These are phyloP conservation scores for Vitis hybrid DNA, from an alignment of 177 flowering plant genomes.

Conservation along the genomic window DNA sequence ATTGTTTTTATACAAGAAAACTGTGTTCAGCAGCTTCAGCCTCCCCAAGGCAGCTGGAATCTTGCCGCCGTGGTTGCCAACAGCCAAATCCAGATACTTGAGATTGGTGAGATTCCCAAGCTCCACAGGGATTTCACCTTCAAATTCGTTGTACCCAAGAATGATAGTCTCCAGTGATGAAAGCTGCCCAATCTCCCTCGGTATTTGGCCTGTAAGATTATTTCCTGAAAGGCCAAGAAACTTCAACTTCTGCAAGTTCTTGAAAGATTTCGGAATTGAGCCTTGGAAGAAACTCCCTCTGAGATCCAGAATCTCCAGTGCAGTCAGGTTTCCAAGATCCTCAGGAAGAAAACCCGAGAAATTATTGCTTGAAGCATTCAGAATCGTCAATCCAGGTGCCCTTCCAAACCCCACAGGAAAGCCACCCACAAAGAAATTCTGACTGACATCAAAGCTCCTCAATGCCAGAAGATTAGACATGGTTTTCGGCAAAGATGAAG, in stretches of 20 bases:
- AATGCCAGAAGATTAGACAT: constrained; percentile 51
- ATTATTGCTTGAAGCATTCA: constrained; percentile 85
- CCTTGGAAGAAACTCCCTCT: constrained; percentile 83
- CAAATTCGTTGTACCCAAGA: constrained; percentile 82
- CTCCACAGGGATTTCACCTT: constrained; percentile 74
- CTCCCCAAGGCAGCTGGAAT: constrained; percentile 78
- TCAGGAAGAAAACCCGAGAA: constrained; percentile 75
- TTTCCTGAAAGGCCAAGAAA: constrained; percentile 95
- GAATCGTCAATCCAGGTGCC: constrained; percentile 28
- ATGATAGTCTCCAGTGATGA: constrained; percentile 77
- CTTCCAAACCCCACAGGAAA: constrained; percentile 64
- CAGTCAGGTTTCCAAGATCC: constrained; percentile 64
- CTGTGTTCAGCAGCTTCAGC: constrained; percentile 50
- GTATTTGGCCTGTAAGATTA: constrained; percentile 73
- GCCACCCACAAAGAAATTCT: constrained; percentile 52
- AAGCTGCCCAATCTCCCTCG: constrained; percentile 70
- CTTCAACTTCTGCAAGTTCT: constrained; percentile 63
- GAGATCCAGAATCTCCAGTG: constrained; percentile 71
- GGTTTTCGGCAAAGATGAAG: constrained; percentile 50
- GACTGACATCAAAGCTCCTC: constrained; percentile 63
- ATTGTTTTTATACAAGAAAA: constrained; percentile 69
- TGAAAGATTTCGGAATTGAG: constrained; percentile 58
- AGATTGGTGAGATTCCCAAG: constrained; percentile 78
- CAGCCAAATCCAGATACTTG: constrained; percentile 77
- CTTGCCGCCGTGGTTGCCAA: constrained; percentile 64